Evolutionary conservation across 352 stramenopile species (phyloP).

Genomic region (Globisporangium uncinulatum): DNA sequence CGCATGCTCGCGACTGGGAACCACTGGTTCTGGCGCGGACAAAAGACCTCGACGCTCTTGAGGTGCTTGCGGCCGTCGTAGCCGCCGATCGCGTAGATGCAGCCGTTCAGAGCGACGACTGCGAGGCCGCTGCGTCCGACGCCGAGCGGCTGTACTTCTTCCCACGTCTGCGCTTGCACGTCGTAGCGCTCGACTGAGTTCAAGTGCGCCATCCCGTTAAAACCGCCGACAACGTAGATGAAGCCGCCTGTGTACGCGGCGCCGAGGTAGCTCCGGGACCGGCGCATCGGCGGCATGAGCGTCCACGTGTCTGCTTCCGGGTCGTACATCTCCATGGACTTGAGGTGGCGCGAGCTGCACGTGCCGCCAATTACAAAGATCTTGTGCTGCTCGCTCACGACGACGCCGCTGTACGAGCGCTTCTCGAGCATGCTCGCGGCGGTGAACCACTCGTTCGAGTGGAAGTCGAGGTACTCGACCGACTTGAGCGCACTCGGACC

Average conservation of each 20-base stretch:
- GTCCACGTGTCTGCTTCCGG: conserved; percentile 49
- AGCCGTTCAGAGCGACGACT: conserved; percentile 35
- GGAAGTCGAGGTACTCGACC: conserved; percentile 67
- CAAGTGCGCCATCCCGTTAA: conserved; percentile 63
- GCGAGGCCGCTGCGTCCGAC: conserved; percentile 55
- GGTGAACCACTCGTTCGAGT: conserved; percentile 46
- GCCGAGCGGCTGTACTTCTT: conserved; percentile 40
- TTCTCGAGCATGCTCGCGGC: conserved; percentile 43
- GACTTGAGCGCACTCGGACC: conserved; percentile 44
- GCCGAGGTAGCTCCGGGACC: conserved; percentile 58
- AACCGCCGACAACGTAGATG: conserved; percentile 64
- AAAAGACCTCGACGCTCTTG: conserved; percentile 60
- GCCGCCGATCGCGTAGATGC: conserved; percentile 59
- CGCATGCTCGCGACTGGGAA: conserved; percentile 36
- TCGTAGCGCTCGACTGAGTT: conserved; percentile 52
- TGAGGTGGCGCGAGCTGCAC: conserved; percentile 48
- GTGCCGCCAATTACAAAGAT: conserved; percentile 64
- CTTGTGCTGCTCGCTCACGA: conserved; percentile 34
- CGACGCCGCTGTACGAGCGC: conserved; percentile 60
- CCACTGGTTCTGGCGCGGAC: conserved; percentile 45
- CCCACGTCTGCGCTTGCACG: conserved; percentile 37
- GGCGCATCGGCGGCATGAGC: conserved; percentile 45
- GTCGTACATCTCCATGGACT: conserved; percentile 51
- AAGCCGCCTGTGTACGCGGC: conserved; percentile 33
- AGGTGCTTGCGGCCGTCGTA: conserved; percentile 66